Percentiles rank a stretch among this genome's conserved stretches.
Evolutionary conservation across 371 early-diverging fungal species (phyloP).

Genomic region (Syncephalastrum sp.): DNA sequence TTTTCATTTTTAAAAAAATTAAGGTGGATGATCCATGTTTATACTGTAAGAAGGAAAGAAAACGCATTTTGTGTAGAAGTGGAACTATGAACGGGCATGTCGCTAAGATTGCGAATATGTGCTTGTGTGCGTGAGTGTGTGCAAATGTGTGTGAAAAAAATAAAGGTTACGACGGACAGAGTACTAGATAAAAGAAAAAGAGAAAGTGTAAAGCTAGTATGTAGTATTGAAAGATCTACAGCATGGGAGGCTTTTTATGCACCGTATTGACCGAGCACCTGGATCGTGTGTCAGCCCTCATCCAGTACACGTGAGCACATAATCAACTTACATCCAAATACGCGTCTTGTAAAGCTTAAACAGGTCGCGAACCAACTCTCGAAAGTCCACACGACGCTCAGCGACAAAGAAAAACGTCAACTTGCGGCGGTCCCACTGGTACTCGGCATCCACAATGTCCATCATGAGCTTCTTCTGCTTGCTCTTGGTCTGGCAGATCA

Average conservation of each 20-base stretch:
- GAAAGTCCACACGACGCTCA: slow-evolving; percentile 92
- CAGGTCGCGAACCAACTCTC: slow-evolving; percentile 94
- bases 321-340: slow-evolving; percentile 84
- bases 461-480: slow-evolving; percentile 84
- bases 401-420: slow-evolving; percentile 91
- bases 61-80: no score
- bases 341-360: slow-evolving; percentile 98
- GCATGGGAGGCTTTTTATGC: slow-evolving; percentile 10
- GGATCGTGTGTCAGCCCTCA: neutral
- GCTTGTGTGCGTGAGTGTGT: no score
- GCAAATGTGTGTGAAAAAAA: no score
- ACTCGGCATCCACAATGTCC: slow-evolving; percentile 93
- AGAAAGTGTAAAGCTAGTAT: slow-evolving; percentile 3
- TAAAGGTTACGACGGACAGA: no score
- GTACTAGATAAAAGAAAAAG: slow-evolving; percentile 6
- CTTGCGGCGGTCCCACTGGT: slow-evolving; percentile 94
- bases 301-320: no score
- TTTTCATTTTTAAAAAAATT: no score
- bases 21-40: no score
- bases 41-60: no score
- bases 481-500: slow-evolving; percentile 84
- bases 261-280: slow-evolving; percentile 12
- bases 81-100: no score
- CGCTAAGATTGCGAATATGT: no score
- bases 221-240: slow-evolving; percentile 5